Base-by-base conservation (phyloP, 140 eudicot genomes). In the Erigeron philadelphicus region DNA sequence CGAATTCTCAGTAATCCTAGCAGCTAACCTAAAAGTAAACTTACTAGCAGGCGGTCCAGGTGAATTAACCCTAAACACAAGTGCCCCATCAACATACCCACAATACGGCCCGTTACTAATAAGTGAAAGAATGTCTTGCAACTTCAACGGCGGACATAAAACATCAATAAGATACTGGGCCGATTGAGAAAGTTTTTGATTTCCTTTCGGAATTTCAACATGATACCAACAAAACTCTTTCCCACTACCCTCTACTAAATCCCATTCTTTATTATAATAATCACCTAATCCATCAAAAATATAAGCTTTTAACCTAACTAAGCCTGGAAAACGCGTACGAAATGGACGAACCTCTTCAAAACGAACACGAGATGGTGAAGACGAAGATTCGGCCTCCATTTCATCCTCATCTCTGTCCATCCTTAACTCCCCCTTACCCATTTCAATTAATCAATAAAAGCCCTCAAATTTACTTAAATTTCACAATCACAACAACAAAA, bases 141-240 rank as follows among this genome's bases (percentile, higher is more conserved):
- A 90, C 74, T 94, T 94, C 57, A 94, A 76, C 0, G 99, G 97
- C 0, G 99, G 99, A 66, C 99, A 94, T 50, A 94, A 94, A 44
- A 76, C 87, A 61, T 89, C 95, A n/a, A 94, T 94, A 12, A 94
- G 86, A 66, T 87, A 87, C 61, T 85, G 90, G 17, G 97, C 99
- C 6, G 90, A 94, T 61, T 89, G 95, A 0, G 95, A 85, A n/a
- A 89, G 84, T n/a, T 85, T 89, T 25, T 87, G 97, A 53, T 94
- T 87, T 38, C 88, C 95, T 80, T 84, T 94, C 0, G 97, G 95
- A 54, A 94, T 84, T 80, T 94, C 97, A 4, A 89, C 95, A 75
- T 94, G 99, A 75, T 89, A 94, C 99, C 97, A 94, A 78, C 99
- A 94, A 71, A 94, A 94, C 44, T 94, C 95, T 68, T 80, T 84